phyloP scores from a whole-genome alignment of 2,329 filamentous ascomycete genomes.

The Berkeleyomyces rouxiae region DNA sequence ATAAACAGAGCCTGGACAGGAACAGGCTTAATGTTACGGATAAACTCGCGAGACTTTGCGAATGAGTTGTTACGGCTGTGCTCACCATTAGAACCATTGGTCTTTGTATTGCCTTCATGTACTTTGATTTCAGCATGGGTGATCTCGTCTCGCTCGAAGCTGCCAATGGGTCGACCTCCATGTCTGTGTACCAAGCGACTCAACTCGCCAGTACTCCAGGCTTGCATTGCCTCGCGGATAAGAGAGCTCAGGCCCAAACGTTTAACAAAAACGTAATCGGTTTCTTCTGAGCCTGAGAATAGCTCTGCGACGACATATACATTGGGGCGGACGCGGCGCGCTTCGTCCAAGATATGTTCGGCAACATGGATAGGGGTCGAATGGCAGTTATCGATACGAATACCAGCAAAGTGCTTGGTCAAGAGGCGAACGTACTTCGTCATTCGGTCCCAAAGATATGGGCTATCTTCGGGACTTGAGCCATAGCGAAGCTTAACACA shows the following conservation, averaged over 20 bases:
- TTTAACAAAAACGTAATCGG: conserved; percentile 92
- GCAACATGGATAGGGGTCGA: conserved; percentile 90
- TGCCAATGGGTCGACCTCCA: conserved; percentile 85
- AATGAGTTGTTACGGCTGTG: conserved; percentile 17
- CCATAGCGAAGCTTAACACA: conserved; percentile 96
- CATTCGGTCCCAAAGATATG: conserved; percentile 94
- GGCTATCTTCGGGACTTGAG: conserved; percentile 61
- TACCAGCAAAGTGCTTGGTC: conserved; percentile 87
- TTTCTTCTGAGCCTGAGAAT: conserved; percentile 88
- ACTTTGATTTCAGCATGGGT: conserved; percentile 37
- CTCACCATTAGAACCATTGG: neutral
- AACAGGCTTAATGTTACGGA: conserved; percentile 69
- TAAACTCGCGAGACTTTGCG: conserved; percentile 39
- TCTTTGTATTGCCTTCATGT: conserved; percentile 13
- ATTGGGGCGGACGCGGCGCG: conserved; percentile 72
- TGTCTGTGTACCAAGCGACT: conserved; percentile 87
- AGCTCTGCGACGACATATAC: conserved; percentile 87
- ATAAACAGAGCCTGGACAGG: conserved; percentile 92
- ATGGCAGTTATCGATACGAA: conserved; percentile 96
- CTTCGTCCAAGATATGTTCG: conserved; percentile 86
- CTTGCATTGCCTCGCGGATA: conserved; percentile 95
- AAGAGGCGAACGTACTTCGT: conserved; percentile 78
- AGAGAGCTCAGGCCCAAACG: conserved; percentile 78
- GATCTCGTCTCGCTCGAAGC: conserved; percentile 86
- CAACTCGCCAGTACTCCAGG: conserved; percentile 86